A percentile compares a stretch with the other conserved stretches of the same genome.
Conservation (phyloP, 345 rosid species). For the rapeseed (Brassica napus) region DNA sequence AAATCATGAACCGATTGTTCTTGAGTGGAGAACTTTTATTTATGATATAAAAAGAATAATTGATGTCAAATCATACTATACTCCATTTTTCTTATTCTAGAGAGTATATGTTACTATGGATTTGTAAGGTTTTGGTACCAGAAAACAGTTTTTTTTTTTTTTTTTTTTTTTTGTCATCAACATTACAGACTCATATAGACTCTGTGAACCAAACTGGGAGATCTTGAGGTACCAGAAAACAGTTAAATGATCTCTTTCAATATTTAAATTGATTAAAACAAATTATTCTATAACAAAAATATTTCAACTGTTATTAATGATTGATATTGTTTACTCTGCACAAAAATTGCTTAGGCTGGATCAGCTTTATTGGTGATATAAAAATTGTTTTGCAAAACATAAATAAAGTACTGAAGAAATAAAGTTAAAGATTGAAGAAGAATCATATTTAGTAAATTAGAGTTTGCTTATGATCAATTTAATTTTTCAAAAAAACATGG, state of each 20-base stretch:
- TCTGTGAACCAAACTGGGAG: too few relatives aligned
- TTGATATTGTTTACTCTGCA: background rate
- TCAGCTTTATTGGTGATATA: background rate
- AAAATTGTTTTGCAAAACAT: background rate
- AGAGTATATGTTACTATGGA: background rate
- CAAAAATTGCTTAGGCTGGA: background rate
- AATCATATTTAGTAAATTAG: background rate
- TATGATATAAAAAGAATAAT: background rate
- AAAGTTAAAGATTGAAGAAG: background rate
- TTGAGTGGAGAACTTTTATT: conserved; percentile 17
- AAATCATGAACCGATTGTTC: conserved; percentile 16
- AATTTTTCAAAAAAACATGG: background rate
- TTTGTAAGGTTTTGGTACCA: background rate
- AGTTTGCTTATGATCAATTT: background rate
- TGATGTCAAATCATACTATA: background rate
- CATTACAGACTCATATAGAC: too few relatives aligned
- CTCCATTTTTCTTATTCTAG: background rate
- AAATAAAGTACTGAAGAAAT: background rate
- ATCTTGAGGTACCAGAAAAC: background rate
- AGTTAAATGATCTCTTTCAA: background rate
- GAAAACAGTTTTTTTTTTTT: too few relatives aligned
- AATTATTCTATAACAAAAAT: background rate
- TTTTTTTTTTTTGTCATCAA: too few relatives aligned
- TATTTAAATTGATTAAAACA: background rate
- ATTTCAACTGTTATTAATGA: background rate